phyloP scores from a whole-genome alignment of 345 rosid species.

The Tarenaya hassleriana region DNA sequence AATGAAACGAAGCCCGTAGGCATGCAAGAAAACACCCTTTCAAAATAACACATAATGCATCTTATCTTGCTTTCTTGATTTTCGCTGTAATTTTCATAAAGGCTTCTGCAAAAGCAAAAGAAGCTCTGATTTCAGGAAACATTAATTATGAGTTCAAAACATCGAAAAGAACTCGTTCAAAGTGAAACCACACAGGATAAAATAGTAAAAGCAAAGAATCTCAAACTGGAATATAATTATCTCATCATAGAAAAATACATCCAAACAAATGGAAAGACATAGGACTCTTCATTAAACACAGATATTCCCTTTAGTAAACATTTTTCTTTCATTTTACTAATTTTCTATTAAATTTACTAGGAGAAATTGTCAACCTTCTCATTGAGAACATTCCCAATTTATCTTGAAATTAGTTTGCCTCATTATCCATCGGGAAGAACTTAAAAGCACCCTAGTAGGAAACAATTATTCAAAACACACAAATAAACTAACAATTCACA shows the following conservation, averaged over 20 bases:
- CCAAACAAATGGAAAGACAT: too few relatives aligned
- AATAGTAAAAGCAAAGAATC: neutral
- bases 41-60: slow-evolving; percentile 75
- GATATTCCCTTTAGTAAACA: too few relatives aligned
- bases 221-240: neutral
- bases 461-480: too few relatives aligned
- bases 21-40: slow-evolving; percentile 51
- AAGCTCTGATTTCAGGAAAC: slow-evolving; percentile 4
- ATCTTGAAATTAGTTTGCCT: too few relatives aligned
- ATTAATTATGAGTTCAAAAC: slow-evolving; percentile 5
- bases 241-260: neutral
- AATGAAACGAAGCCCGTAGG: slow-evolving; percentile 71
- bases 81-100: slow-evolving; percentile 53
- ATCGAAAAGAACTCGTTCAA: slow-evolving; percentile 3
- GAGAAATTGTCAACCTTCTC: too few relatives aligned
- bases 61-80: slow-evolving; percentile 68
- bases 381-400: too few relatives aligned
- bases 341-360: too few relatives aligned
- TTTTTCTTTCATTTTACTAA: too few relatives aligned
- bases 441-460: too few relatives aligned
- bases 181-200: slow-evolving; percentile 7
- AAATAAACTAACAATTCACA: too few relatives aligned
- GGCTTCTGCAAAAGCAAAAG: slow-evolving; percentile 44
- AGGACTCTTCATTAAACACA: too few relatives aligned
- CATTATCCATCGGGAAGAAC: too few relatives aligned